These are phyloP conservation scores for Goniomonas avonlea DNA, from an alignment of 78 protist genomes.

Conservation along the genomic window DNA sequence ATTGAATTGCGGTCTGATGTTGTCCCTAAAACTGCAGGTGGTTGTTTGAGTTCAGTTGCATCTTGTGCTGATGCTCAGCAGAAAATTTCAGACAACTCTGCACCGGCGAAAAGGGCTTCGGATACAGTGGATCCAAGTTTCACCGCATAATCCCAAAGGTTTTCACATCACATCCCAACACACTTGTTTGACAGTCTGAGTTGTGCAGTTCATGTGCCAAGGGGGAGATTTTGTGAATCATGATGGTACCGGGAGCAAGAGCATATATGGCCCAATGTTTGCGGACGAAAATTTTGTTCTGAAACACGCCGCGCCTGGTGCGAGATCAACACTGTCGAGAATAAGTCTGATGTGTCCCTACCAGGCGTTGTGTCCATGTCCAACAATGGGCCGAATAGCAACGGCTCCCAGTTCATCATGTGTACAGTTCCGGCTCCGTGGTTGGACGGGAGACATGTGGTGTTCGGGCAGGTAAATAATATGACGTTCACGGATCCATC, in stretches of 20 bases:
- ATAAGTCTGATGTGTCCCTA: too few species aligned
- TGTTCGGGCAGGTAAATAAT: constrained; percentile 62
- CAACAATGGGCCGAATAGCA: constrained; percentile 86
- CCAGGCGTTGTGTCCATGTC: constrained; percentile 86
- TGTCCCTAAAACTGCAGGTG: background rate
- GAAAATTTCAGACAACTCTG: constrained; percentile 62
- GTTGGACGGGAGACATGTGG: constrained; percentile 72
- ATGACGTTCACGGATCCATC: background rate
- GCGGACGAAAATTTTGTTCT: constrained; percentile 38
- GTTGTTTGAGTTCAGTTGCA: background rate
- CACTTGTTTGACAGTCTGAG: background rate
- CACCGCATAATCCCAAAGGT: constrained; percentile 53
- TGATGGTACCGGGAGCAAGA: constrained; percentile 31
- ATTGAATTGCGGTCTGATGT: constrained; percentile 19
- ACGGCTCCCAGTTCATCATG: constrained; percentile 78
- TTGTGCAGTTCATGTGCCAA: constrained; percentile 28
- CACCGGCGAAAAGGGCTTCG: constrained; percentile 69
- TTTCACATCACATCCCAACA: constrained; percentile 25
- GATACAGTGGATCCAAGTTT: constrained; percentile 29
- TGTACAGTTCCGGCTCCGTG: constrained; percentile 39
- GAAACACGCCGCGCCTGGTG: constrained; percentile 33
- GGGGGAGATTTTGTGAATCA: background rate
- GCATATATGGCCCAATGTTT: constrained; percentile 31
- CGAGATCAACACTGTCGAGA: too few species aligned
- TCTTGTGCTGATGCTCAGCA: too few species aligned